A percentile compares a stretch with the other conserved stretches of the same genome.
These are phyloP conservation scores for Pleurotus ostreatus DNA, from an alignment of 768 basidiomycete species.

Conservation along the genomic window DNA sequence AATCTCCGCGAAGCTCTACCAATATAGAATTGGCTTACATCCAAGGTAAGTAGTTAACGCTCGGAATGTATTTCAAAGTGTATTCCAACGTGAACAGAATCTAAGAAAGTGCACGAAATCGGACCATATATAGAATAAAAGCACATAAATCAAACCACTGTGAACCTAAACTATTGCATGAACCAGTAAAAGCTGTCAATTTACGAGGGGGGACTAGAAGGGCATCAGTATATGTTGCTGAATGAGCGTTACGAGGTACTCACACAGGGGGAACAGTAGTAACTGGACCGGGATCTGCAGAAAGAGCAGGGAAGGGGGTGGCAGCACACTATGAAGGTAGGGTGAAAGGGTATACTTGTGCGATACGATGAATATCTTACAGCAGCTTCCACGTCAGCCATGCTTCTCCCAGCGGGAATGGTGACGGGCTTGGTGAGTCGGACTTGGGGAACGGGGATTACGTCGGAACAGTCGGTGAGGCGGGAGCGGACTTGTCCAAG, in stretches of 20 bases:
- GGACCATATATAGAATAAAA: too few species aligned
- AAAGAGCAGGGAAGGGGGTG: slow-evolving; percentile 21
- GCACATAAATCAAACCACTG: too few species aligned
- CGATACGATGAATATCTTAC: slow-evolving; percentile 8
- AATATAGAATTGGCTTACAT: too few species aligned
- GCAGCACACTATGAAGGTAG: slow-evolving; percentile 12
- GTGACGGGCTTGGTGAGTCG: slow-evolving; percentile 13
- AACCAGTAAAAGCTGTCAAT: slow-evolving; percentile 7
- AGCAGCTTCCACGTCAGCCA: slow-evolving; percentile 22
- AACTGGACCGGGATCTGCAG: slow-evolving; percentile 16
- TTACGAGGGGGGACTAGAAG: background rate
- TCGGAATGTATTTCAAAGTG: too few species aligned
- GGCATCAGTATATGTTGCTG: background rate
- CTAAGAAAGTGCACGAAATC: too few species aligned
- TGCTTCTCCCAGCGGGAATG: slow-evolving; percentile 26
- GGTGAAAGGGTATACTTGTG: background rate
- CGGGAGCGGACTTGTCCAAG: slow-evolving; percentile 20
- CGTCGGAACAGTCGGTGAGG: slow-evolving; percentile 25
- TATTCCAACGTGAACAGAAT: too few species aligned
- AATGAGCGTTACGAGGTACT: background rate
- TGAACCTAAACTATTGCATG: too few species aligned
- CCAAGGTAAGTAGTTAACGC: too few species aligned
- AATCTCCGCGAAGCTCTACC: too few species aligned
- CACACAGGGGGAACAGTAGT: slow-evolving; percentile 18
- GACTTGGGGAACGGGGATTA: slow-evolving; percentile 15